These are phyloP conservation scores for Tuber melanosporum DNA, from an alignment of 495 filamentous ascomycete genomes.

Conservation along the genomic window DNA sequence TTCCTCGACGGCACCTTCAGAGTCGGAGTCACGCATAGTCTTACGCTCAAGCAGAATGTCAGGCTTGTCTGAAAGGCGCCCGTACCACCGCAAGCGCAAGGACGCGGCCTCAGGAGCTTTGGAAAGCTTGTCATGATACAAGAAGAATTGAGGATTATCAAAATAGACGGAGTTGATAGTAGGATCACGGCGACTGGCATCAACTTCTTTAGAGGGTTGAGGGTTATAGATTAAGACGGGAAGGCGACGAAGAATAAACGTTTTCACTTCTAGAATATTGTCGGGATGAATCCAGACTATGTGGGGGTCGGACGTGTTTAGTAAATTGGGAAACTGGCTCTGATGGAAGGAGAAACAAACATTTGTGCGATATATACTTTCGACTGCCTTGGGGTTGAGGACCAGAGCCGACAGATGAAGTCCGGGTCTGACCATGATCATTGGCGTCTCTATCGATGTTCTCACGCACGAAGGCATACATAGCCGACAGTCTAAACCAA, in stretches of 20 bases:
- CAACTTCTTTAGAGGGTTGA: constrained; percentile 67
- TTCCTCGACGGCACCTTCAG: constrained; percentile 52
- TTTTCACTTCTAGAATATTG: constrained; percentile 93
- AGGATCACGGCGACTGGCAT: constrained; percentile 70
- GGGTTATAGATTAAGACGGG: constrained; percentile 91
- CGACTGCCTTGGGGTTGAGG: constrained; percentile 47
- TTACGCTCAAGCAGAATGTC: constrained; percentile 86
- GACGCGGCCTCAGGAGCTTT: constrained; percentile 71
- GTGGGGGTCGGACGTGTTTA: constrained; percentile 6
- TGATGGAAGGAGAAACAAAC: constrained; percentile 43
- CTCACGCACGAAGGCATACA: constrained; percentile 91
- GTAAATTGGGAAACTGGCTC: constrained; percentile 12
- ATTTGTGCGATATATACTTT: constrained; percentile 84
- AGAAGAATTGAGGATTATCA: constrained; percentile 73
- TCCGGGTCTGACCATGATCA: constrained; percentile 41
- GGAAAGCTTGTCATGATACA: constrained; percentile 80
- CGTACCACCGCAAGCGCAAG: constrained; percentile 84
- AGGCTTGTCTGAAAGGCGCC: constrained; percentile 67
- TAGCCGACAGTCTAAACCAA: constrained; percentile 61
- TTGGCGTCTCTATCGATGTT: constrained; percentile 56
- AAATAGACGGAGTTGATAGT: constrained; percentile 95
- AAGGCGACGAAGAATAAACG: constrained; percentile 79
- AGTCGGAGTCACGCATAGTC: constrained; percentile 61
- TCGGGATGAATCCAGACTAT: constrained; percentile 89
- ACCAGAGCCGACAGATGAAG: constrained; percentile 45